Evolutionary conservation across 2,329 filamentous ascomycete species (phyloP), one percentile per base, ranked within the genome.

Genomic region (Claviceps cyperi): DNA sequence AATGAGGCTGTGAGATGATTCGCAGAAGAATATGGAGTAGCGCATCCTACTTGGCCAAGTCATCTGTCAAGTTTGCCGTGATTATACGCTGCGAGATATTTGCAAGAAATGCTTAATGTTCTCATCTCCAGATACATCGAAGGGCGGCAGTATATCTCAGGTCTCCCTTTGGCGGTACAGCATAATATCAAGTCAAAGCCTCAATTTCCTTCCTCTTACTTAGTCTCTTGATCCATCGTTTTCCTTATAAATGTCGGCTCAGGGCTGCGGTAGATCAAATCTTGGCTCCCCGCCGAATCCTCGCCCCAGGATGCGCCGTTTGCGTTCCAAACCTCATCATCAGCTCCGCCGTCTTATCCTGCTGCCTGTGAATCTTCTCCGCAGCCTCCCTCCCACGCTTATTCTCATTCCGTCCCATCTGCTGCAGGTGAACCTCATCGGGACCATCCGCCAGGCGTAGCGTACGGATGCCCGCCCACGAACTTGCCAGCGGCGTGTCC

Each of bases 381-480:
- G 81, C 72, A 45, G 81, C 75, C 57, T 75, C 77, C 55, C 69
- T 63, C 51, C 80, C 82, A 56, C 78, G 76, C 66, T 77, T 84
- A 65, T 88, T 90, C 75, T 92, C 86, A 58, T 88, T 88, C 58
- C 76, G 74, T 15, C 86, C 86, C 71, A 92, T 73, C 70, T 92
- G 86, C 64, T 86, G 73, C 56, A 90, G 68, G 66, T 94, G 92
- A 53, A 97, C 92, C 78, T 98, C 92, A 68, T 98, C 92, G 0
- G 92, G 92, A 0, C 92, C 92, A 67, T 98, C 92, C 0, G 88
- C 89, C 58, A 95, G 79, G 53, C 86, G 76, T 67, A 95, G 74
- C 6, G 90, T 95, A 52, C 89, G 75, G 60, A 89, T 86, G 53
- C 76, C 71, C 19, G 86, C 81, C 81, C 86, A 94, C 79, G 90